A percentile compares a stretch with the other conserved stretches of the same genome.
These are phyloP conservation scores for Tympanopsis confertula DNA, from an alignment of 2,329 filamentous ascomycete species.

Conservation along the genomic window DNA sequence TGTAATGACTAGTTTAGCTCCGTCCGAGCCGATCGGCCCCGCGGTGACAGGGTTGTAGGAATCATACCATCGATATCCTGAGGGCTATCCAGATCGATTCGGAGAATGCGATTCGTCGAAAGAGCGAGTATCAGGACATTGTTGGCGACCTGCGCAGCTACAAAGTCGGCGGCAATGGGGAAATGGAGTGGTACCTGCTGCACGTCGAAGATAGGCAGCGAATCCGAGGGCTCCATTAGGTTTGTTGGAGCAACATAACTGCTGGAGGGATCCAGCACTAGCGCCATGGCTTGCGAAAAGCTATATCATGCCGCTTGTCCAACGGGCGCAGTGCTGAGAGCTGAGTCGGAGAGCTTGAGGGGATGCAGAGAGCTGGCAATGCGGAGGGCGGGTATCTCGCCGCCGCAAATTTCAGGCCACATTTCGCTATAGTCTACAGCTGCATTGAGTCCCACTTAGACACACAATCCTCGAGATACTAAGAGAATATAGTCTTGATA, in stretches of 20 bases:
- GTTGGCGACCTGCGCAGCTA: slow-evolving; percentile 91
- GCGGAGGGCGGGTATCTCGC: no score
- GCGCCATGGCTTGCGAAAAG: no score
- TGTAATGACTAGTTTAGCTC: slow-evolving; percentile 20
- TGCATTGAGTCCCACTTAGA: no score
- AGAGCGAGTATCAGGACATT: slow-evolving; percentile 90
- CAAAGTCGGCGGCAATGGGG: slow-evolving; percentile 87
- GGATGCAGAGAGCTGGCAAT: no score
- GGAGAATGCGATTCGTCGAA: slow-evolving; percentile 80
- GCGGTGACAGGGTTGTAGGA: no score
- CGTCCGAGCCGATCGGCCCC: background rate
- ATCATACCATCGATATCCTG: slow-evolving; percentile 86
- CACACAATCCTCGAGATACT: no score
- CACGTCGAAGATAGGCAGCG: slow-evolving; percentile 85
- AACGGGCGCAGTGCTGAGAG: no score
- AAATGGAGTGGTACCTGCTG: slow-evolving; percentile 89
- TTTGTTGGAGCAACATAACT: background rate
- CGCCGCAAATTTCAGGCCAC: no score
- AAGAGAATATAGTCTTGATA: no score
- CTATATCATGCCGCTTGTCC: no score
- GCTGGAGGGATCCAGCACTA: background rate
- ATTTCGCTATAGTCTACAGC: no score
- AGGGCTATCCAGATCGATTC: slow-evolving; percentile 86
- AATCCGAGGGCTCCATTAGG: slow-evolving; percentile 12
- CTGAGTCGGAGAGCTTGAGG: no score